Evolutionary conservation across 2,329 filamentous ascomycete genomes (phyloP), one percentile per base, ranked within the genome.

Genomic region (Didymella glomerata): DNA sequence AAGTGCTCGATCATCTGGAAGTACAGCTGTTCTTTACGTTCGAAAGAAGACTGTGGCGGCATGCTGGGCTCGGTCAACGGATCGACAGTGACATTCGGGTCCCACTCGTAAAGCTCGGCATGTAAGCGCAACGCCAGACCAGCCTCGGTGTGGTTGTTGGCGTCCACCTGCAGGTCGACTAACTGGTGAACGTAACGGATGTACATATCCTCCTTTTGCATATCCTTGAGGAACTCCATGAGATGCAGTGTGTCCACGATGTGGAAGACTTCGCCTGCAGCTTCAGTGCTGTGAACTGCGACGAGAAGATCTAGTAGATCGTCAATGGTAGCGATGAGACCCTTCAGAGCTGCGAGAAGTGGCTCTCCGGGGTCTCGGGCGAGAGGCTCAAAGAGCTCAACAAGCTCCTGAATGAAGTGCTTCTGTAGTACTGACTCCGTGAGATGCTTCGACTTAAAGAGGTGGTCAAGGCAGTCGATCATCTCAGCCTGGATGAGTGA

Each of bases 141-240:
- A 14, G 94, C 94, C 78, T 97, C 93, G 0, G 92, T 91, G 63
- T 89, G 87, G 69, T 97, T 95, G 57, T 90, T 84, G 4, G 90
- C 85, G 40, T 89, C 86, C 9, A 86, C 84, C 75, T 98, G 94
- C 13, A 95, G 82, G 38, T 87, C 82, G 2, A 93, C 91, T 20
- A 98, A 84, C 76, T 97, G 93, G 73, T 98, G 94, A 14, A 98
- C 93, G 70, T 98, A 97, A 65, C 93, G 90, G 64, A 97, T 90
- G 76, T 97, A 98, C 57, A 97, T 97, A 70, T 97, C 93, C 75
- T 97, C 93, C 72, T 96, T 96, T 67, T 96, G 91, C 90, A 97
- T 96, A 73, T 97, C 93, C 65, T 93, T 90, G 68, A 98, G 84
- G 78, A 97, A 98, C 68, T 97, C 92, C 93, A 98, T 97, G 25